Conservation (phyloP, 768 basidiomycete species). For the Boletus vinaceobasis region DNA sequence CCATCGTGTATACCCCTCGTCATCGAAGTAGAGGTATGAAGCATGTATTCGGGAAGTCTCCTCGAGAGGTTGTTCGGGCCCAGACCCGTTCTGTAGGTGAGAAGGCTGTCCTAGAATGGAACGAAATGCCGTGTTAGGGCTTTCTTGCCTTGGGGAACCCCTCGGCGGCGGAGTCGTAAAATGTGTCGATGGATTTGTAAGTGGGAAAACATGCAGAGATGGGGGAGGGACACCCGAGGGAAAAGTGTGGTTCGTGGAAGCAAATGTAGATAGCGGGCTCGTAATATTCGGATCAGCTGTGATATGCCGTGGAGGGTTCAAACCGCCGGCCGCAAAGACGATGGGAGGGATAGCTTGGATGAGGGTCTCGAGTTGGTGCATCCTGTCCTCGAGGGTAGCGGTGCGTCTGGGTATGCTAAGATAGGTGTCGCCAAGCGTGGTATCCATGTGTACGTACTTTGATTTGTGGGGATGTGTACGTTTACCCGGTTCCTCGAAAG, state of each 20-base stretch:
- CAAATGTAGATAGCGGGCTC: slow-evolving; percentile 37
- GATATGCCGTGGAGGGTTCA: slow-evolving; percentile 33
- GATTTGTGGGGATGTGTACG: slow-evolving; percentile 85
- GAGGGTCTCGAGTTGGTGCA: slow-evolving; percentile 83
- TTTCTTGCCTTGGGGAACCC: slow-evolving; percentile 44
- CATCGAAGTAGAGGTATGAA: slow-evolving; percentile 83
- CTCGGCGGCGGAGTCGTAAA: slow-evolving; percentile 51
- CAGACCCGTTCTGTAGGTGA: slow-evolving; percentile 19
- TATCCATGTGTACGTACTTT: slow-evolving; percentile 51
- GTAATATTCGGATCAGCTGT: slow-evolving; percentile 30
- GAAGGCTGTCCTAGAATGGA: slow-evolving; percentile 39
- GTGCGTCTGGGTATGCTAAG: slow-evolving; percentile 50
- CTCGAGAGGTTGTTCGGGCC: slow-evolving; percentile 47
- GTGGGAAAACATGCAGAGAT: slow-evolving; percentile 70
- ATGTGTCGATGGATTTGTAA: slow-evolving; percentile 78
- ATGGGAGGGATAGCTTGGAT: slow-evolving; percentile 83
- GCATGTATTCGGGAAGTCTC: slow-evolving; percentile 65
- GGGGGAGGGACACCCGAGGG: slow-evolving; percentile 72
- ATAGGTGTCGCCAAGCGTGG: slow-evolving; percentile 4
- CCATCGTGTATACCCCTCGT: slow-evolving; percentile 85
- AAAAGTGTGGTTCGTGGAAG: slow-evolving; percentile 39
- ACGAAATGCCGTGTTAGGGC: slow-evolving; percentile 40
- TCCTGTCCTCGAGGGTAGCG: slow-evolving; percentile 80
- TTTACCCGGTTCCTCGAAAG: slow-evolving; percentile 86
- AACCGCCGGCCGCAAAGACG: slow-evolving; percentile 64